Conservation (phyloP, 257 asterid genomes). For the Solanum pennellii region DNA sequence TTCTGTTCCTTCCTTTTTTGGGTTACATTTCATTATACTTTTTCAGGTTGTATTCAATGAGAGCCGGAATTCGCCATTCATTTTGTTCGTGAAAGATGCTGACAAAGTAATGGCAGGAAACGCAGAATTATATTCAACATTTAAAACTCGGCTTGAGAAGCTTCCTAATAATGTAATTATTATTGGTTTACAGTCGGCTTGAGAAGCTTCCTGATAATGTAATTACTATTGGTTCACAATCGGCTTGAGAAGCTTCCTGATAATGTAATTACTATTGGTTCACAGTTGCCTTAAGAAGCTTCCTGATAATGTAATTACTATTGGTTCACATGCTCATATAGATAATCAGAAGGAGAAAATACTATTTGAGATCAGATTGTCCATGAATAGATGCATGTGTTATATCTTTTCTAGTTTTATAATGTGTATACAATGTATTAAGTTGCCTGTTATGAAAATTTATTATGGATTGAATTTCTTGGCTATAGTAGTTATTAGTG, state of each 20-base stretch:
- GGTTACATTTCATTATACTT: neutral
- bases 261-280: too few species aligned
- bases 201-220: too few species aligned
- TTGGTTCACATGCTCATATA: slow-evolving; percentile 63
- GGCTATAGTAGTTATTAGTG: neutral
- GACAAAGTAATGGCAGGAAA: slow-evolving; percentile 74
- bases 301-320: slow-evolving; percentile 64
- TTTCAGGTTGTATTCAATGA: slow-evolving; percentile 52
- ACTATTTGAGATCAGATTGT: neutral
- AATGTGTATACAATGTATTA: neutral
- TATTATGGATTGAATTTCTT: neutral
- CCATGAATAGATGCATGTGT: neutral
- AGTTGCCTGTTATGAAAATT: neutral
- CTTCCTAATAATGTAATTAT: slow-evolving; percentile 67
- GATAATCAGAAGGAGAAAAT: slow-evolving; percentile 80
- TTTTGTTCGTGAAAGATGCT: slow-evolving; percentile 81
- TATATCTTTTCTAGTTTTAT: neutral
- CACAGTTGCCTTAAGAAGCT: slow-evolving; percentile 58
- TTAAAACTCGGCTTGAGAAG: slow-evolving; percentile 65
- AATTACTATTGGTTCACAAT: too few species aligned
- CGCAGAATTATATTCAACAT: slow-evolving; percentile 48
- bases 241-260: too few species aligned
- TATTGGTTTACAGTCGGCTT: slow-evolving; percentile 46
- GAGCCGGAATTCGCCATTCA: slow-evolving; percentile 68
- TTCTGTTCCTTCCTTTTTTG: neutral